Evolutionary conservation across 768 basidiomycete species (phyloP).

Genomic region (Rhodotorula diobovata): DNA sequence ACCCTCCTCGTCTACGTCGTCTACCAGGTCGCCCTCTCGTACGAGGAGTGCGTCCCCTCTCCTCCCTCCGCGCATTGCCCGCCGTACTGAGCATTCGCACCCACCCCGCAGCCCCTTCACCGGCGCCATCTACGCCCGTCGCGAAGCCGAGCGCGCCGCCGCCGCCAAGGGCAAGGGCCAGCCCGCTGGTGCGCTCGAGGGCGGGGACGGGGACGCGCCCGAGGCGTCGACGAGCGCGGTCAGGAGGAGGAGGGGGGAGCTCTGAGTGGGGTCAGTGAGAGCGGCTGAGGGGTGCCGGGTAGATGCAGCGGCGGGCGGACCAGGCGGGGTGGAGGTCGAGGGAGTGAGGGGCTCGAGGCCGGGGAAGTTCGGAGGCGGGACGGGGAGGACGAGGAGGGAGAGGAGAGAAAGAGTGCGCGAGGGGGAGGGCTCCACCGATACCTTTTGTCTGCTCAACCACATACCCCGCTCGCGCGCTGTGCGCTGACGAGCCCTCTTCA

Average conservation of each 20-base stretch:
- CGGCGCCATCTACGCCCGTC: conserved; percentile 50
- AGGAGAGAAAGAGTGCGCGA: too few relatives aligned
- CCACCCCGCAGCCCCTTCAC: conserved; percentile 50
- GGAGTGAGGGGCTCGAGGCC: too few relatives aligned
- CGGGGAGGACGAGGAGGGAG: too few relatives aligned
- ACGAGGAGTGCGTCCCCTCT: conserved; percentile 68
- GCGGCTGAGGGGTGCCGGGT: not conserved
- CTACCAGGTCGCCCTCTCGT: conserved; percentile 76
- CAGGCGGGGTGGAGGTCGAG: too few relatives aligned
- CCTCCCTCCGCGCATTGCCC: not conserved
- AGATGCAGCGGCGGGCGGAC: not conserved
- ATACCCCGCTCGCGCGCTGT: too few relatives aligned
- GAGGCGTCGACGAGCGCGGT: not conserved
- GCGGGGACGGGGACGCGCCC: too few relatives aligned
- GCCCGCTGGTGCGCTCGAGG: not conserved
- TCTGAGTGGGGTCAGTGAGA: conserved; percentile 11
- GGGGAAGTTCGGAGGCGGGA: too few relatives aligned
- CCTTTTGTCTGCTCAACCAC: too few relatives aligned
- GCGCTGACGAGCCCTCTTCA: too few relatives aligned
- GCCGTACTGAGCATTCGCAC: not conserved
- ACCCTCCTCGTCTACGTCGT: conserved; percentile 75
- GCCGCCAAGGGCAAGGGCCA: conserved; percentile 6
- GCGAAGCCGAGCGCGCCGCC: conserved; percentile 21
- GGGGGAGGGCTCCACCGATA: too few relatives aligned
- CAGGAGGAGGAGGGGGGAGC: conserved; percentile 11